Conservation (phyloP, 2,329 filamentous ascomycete genomes). For the Fusarium pseudocircinatum region DNA sequence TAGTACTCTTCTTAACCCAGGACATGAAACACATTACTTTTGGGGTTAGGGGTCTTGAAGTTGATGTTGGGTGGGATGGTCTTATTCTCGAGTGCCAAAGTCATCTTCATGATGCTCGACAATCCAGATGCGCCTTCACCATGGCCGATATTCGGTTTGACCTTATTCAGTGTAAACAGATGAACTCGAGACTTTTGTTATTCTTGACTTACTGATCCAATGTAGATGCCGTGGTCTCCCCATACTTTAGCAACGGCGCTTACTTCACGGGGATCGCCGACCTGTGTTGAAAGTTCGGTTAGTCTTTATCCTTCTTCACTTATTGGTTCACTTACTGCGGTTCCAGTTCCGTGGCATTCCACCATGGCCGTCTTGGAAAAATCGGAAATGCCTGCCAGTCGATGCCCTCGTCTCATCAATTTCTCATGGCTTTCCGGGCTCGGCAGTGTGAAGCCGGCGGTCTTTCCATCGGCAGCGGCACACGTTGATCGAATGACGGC, state of each 20-base stretch:
- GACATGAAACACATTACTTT: not conserved
- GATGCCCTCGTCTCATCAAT: slow-evolving; percentile 8
- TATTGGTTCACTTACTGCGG: not conserved
- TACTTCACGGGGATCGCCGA: slow-evolving; percentile 8
- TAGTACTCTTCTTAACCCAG: not conserved
- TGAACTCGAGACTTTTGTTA: not conserved
- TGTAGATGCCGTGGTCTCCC: slow-evolving; percentile 5
- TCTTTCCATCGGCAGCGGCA: slow-evolving; percentile 6
- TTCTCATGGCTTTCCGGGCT: slow-evolving; percentile 8
- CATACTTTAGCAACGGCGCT: slow-evolving; percentile 3
- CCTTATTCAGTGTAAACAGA: not conserved
- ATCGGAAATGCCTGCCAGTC: not conserved
- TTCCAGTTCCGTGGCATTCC: slow-evolving; percentile 2
- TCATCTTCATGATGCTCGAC: slow-evolving; percentile 7
- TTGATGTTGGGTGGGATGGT: slow-evolving; percentile 7
- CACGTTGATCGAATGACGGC: slow-evolving; percentile 9
- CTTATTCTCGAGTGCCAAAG: slow-evolving; percentile 10
- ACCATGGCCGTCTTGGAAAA: slow-evolving; percentile 8
- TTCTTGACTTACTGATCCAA: slow-evolving; percentile 1
- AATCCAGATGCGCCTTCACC: slow-evolving; percentile 10
- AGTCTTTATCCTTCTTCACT: not conserved
- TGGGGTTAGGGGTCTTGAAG: slow-evolving; percentile 6
- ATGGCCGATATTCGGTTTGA: slow-evolving; percentile 3
- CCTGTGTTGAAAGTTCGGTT: not conserved
- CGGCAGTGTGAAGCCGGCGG: not conserved